Base-by-base conservation (phyloP, 257 asterid species). In the Solanum okadae region DNA sequence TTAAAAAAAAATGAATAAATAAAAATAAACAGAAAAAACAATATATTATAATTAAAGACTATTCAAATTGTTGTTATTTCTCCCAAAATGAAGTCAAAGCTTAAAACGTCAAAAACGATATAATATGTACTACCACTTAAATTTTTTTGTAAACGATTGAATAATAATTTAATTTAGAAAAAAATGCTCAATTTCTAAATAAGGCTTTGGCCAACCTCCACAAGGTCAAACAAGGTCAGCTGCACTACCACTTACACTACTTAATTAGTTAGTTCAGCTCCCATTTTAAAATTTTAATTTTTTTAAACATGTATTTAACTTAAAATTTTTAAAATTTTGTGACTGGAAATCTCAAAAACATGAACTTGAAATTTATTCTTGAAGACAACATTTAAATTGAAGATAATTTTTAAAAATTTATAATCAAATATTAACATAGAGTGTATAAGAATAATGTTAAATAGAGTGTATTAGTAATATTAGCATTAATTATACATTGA, bases 401-500 rank as follows among this genome's bases (percentile, higher is more conserved):
- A 49, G 22, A 49, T 49, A 49, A 1, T 14, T 49, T 49, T 2
- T 0, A 0, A 49, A 14, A 15, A 5, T 0, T 46, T 49, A 5
- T 49, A 4, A 49, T 49, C 0, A 49, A 49, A 49, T 49, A 49
- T 4, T 46, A 46, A 13, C 0, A 0, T 46, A 46, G 56, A 46
- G 20, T 46, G 7, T 46, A 46, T 14, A 46, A 0, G 3, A 49
- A 15, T 49, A 49, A 49, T 49, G 0, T 0, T 46, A 13, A 46
- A 46, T 0, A 46, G 1, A 4, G 56, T 0, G 0, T 46, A 13
- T 46, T 4, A 14, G 0, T 14, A 14, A 46, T 46, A 46, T 46
- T 46, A 14, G 7, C 1, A 46, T 46, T 14, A 46, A 2, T 4
- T 46, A 46, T 14, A 46, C 7, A 14, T 49, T 0, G 0, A 49